Percentiles rank a stretch among this genome's conserved stretches.
phyloP scores from a whole-genome alignment of 2,329 filamentous ascomycete genomes.

The Trichoderma lentiforme region DNA sequence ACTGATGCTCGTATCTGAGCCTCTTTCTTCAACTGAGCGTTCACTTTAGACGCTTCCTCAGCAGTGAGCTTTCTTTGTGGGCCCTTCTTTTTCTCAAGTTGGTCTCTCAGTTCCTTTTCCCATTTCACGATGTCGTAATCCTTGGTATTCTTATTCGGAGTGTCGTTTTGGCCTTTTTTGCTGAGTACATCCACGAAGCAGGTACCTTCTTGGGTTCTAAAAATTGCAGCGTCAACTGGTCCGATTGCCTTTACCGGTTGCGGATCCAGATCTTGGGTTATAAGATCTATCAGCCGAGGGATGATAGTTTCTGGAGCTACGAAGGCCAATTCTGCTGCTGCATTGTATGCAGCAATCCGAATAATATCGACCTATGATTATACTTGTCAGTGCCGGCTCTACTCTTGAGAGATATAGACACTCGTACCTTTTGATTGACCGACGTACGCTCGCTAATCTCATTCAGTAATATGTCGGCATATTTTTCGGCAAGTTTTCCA shows the following conservation, averaged over 20 bases:
- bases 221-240: constrained; percentile 87
- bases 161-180: constrained; percentile 67
- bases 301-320: constrained; percentile 83
- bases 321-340: constrained; percentile 88
- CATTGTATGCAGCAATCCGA: constrained; percentile 72
- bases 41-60: constrained; percentile 87
- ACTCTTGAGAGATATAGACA: not conserved
- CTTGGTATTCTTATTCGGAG: constrained; percentile 84
- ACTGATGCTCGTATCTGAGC: constrained; percentile 73
- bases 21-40: constrained; percentile 87
- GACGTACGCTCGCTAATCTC: constrained; percentile 58
- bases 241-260: constrained; percentile 69
- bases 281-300: constrained; percentile 68
- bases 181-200: constrained; percentile 87
- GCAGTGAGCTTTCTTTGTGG: constrained; percentile 84
- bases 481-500: constrained; percentile 66
- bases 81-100: constrained; percentile 91
- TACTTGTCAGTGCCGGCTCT: not conserved
- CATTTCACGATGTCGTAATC: constrained; percentile 96
- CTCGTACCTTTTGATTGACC: constrained; percentile 49
- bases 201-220: constrained; percentile 83
- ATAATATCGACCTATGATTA: constrained; percentile 38
- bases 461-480: constrained; percentile 61
- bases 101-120: constrained; percentile 86
- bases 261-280: constrained; percentile 70